Evolutionary conservation across 2,329 filamentous ascomycete genomes (phyloP), one percentile per base, ranked within the genome.

Genomic region (Annulohypoxylon truncatum): DNA sequence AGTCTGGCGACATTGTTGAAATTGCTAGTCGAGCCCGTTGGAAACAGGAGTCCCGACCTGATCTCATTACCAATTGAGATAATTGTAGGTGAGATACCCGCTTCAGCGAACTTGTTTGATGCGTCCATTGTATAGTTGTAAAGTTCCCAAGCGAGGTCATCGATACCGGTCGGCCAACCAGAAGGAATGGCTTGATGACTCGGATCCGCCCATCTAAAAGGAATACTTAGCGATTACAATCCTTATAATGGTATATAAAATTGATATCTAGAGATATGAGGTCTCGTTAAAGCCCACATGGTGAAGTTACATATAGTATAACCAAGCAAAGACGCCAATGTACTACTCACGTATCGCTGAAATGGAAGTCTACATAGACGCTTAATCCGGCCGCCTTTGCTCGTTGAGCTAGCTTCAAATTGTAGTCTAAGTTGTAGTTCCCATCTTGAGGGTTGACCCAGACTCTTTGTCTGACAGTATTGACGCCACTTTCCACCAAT

Each of bases 41-140:
- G 89, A 82, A 87, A 92, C 44, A 93, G 83, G 29, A 93, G 79
- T 0, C 91, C 91, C 1, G 82, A 79, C 0, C 86, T 85, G 75
- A 93, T 92, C 75, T 93, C 91, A 73, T 93, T 93, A 22, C 91
- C 91, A 68, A 93, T 89, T 13, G 87, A 89, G 52, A 93, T 84
- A 52, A 93, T 88, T 1, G 82, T 80, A 0, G 90, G 85, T 2
- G 81, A 77, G 20, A 92, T 81, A 2, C 83, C 82, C 13, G 84
- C 84, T 0, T 77, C 76, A 1, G 85, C 82, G 72, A 92, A 92
- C 13, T 82, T 78, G 73, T 93, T 87, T 62, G 86, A 84, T 0
- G 90, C 85, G 2, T 83, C 81, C 3, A 84, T 77, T 0, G 90
- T 93, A 77, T 93, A 92, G 77, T 90, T 89, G 79, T 92, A 91